Base-by-base conservation (phyloP, 208 protist species). In the Leishmania gerbilli region DNA sequence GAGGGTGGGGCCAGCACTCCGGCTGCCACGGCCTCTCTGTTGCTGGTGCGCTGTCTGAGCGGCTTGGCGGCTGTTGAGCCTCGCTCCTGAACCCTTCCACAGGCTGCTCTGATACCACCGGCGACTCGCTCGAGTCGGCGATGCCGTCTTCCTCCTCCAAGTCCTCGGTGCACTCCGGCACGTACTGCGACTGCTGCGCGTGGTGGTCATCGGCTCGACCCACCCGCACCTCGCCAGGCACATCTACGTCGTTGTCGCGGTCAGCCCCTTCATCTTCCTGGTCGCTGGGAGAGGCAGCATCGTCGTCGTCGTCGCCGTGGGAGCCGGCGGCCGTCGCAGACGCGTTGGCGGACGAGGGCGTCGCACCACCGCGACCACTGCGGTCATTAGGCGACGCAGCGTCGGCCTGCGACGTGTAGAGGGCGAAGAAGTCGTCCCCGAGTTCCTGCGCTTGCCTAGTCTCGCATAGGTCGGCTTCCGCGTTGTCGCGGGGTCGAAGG, bases 171-270 rank as follows among this genome's bases (percentile, higher is more conserved):
- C 49, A 65, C 31, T 21, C 72, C 60, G 49, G 79, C 37, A 65
- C 62, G 60, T 85, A 82, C 60, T 87, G 81, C 40, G 82, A 88
- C 76, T 87, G 87, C 82, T 84, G 84, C 15, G 80, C 84, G 76
- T 90, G 84, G 53, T 84, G 81, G 34, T 51, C 79, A 13, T 79
- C 84, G 19, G 75, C 64, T 62, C 84, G 84, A 13, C 62, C 49
- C n/a, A 69, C 40, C 58, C 71, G 65, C 15, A 17, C 31, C 31
- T 67, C 79, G 15, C 47, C 74, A 21, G 71, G 77, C 21, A 58
- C 64, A 47, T 51, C 67, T 2, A 71, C 58, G 3, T 74, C 58
- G 34, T 71, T 47, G 60, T n/a, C 67, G 40, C 31, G 31, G 13
- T 9, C 71, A 51, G n/a, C 37, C 7, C 53, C 79, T 27, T 76